Percentiles rank a stretch among this genome's conserved stretches.
phyloP scores from a whole-genome alignment of 116 monocot species.

The Papilionanthe hybrid region DNA sequence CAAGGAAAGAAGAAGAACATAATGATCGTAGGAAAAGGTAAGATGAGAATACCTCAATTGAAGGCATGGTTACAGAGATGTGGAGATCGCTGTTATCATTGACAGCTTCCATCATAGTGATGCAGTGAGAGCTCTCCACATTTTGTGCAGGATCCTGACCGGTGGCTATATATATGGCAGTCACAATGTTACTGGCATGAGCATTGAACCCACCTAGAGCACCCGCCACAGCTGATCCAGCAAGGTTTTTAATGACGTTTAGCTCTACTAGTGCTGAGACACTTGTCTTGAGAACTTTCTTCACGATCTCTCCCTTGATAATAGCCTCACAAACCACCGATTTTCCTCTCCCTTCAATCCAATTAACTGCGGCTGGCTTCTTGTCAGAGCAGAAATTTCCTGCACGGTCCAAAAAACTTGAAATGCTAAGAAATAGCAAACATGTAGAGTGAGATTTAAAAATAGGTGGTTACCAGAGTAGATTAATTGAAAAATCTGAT shows the following conservation, averaged over 20 bases:
- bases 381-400: conserved; percentile 79
- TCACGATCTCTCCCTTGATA: conserved; percentile 62
- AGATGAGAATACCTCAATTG: conserved; percentile 66
- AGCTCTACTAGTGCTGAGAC: conserved; percentile 60
- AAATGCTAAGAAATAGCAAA: neutral
- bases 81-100: conserved; percentile 71
- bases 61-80: conserved; percentile 79
- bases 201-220: conserved; percentile 74
- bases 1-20: too few relatives aligned
- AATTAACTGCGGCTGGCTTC: conserved; percentile 73
- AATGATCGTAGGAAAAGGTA: neutral
- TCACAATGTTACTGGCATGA: conserved; percentile 74
- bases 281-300: conserved; percentile 54
- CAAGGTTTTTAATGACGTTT: conserved; percentile 62
- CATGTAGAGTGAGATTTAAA: neutral
- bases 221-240: conserved; percentile 72
- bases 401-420: conserved; percentile 3
- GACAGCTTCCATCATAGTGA: conserved; percentile 72
- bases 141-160: conserved; percentile 86
- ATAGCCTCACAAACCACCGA: conserved; percentile 73
- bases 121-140: conserved; percentile 81
- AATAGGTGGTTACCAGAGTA: neutral
- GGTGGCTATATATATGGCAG: conserved; percentile 65
- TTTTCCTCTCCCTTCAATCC: conserved; percentile 78
- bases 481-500: too few relatives aligned